phyloP scores from a whole-genome alignment of 805 yeast species.

The Myxozyma neotropica region DNA sequence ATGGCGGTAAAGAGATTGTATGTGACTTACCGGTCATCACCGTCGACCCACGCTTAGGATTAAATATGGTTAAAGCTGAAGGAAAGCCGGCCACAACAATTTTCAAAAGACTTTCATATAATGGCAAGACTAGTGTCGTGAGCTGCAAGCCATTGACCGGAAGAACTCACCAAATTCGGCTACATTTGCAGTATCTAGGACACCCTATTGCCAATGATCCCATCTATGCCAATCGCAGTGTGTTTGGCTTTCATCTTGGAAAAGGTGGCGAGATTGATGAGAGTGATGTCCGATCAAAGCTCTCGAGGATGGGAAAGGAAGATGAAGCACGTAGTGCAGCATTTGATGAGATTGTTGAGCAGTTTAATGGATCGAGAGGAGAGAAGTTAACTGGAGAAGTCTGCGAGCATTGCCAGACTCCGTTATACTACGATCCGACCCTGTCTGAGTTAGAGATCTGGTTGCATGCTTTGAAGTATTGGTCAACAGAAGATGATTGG shows the following conservation, averaged over 20 bases:
- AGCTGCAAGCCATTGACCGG: constrained; percentile 88
- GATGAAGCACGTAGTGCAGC: constrained; percentile 35
- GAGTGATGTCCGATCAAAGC: constrained; percentile 49
- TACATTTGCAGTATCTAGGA: constrained; percentile 88
- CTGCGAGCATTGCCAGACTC: constrained; percentile 70
- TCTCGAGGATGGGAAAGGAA: constrained; percentile 42
- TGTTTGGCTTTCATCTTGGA: constrained; percentile 84
- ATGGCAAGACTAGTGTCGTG: constrained; percentile 66
- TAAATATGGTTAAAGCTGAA: constrained; percentile 41
- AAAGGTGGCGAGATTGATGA: constrained; percentile 57
- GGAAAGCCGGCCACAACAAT: constrained; percentile 70
- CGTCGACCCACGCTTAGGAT: constrained; percentile 70
- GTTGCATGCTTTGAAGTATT: constrained; percentile 81
- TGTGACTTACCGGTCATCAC: constrained; percentile 73
- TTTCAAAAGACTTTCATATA: constrained; percentile 68
- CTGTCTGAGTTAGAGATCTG: constrained; percentile 83
- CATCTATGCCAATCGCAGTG: constrained; percentile 70
- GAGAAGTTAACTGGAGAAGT: constrained; percentile 61
- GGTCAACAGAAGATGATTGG: constrained; percentile 53
- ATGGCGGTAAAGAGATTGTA: constrained; percentile 47
- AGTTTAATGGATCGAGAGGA: constrained; percentile 48
- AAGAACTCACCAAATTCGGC: constrained; percentile 92
- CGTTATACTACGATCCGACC: constrained; percentile 83
- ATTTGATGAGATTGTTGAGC: constrained; percentile 24
- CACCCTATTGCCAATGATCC: constrained; percentile 93